Evolutionary conservation across 129 eudicot genomes (phyloP).

Genomic region (sunflower (Helianthus annuus)): DNA sequence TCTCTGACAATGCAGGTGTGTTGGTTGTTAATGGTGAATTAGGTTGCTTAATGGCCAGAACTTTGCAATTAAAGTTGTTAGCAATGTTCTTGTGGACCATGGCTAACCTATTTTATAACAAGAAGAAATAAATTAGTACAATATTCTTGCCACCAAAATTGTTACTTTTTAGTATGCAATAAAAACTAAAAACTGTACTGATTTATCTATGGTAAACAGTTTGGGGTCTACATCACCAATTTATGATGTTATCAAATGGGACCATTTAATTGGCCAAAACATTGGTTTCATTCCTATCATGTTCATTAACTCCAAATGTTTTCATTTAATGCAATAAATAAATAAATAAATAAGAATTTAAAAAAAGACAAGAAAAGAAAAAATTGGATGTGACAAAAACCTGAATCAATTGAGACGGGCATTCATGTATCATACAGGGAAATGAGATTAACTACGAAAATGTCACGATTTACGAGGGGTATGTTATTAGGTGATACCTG

Average conservation of each 20-base stretch:
- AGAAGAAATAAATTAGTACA: constrained; percentile 20
- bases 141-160: neutral
- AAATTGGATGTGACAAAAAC: neutral
- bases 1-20: constrained; percentile 42
- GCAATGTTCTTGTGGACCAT: constrained; percentile 54
- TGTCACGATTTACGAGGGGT: neutral
- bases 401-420: neutral
- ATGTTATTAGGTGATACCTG: neutral
- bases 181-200: neutral
- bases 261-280: constrained; percentile 14
- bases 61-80: constrained; percentile 72
- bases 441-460: neutral
- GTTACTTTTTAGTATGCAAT: neutral
- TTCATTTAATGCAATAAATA: neutral
- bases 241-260: constrained; percentile 25
- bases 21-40: constrained; percentile 46
- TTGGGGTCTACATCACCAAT: neutral
- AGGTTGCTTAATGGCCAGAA: constrained; percentile 80
- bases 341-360: too few relatives aligned
- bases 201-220: constrained; percentile 14
- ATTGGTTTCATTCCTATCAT: constrained; percentile 9
- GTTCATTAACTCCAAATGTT: constrained; percentile 6
- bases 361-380: too few relatives aligned
- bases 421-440: neutral
- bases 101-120: constrained; percentile 57